A percentile compares a stretch with the other conserved stretches of the same genome.
phyloP scores from a whole-genome alignment of 2,329 filamentous ascomycete genomes.

The Paecilomyces sp. region DNA sequence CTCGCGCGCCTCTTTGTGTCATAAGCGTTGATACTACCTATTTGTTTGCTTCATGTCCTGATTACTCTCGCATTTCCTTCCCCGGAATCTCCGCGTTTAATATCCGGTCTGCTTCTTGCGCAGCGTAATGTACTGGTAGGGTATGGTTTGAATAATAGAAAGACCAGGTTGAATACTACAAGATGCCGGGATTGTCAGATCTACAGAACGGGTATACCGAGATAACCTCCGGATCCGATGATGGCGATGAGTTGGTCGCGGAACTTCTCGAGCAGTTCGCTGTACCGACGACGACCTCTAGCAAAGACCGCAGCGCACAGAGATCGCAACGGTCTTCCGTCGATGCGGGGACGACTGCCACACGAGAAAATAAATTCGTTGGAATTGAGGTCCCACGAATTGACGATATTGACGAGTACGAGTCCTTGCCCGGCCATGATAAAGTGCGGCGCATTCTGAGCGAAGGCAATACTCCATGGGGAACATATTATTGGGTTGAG shows the following conservation, averaged over 20 bases:
- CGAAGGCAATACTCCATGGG: constrained; percentile 14
- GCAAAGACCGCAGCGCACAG: not conserved
- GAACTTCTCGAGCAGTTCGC: constrained; percentile 13
- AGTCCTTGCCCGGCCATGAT: constrained; percentile 33
- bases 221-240: constrained; percentile 9
- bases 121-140: not conserved
- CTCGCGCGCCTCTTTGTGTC: not conserved
- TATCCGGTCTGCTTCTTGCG: not conserved
- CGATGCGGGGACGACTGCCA: not conserved
- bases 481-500: constrained; percentile 23
- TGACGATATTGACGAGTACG: constrained; percentile 25
- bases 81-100: not conserved
- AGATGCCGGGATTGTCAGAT: not conserved
- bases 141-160: not conserved
- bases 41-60: not conserved
- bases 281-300: not conserved
- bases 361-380: not conserved
- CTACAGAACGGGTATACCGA: not conserved
- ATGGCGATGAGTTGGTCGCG: constrained; percentile 12
- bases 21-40: not conserved
- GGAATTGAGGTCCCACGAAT: constrained; percentile 26
- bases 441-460: constrained; percentile 22
- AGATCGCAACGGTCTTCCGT: not conserved
- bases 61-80: not conserved
- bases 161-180: not conserved